These are phyloP conservation scores for Populus tremula DNA, from an alignment of 345 rosid genomes.

Conservation along the genomic window DNA sequence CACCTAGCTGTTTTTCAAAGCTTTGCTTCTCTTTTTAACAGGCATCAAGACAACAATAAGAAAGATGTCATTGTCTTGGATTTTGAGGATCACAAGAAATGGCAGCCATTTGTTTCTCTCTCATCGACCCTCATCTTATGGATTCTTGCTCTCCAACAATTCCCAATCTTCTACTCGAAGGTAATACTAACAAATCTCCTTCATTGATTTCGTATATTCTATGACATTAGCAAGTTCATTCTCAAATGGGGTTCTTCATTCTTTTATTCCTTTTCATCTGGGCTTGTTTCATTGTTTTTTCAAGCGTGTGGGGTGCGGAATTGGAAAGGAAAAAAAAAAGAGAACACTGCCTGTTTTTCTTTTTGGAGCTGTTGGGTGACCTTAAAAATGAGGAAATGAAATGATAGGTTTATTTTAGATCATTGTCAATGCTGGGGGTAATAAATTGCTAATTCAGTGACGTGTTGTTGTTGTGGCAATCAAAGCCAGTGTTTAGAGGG, in stretches of 20 bases:
- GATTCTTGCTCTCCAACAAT: neutral
- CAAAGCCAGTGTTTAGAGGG: too few species aligned
- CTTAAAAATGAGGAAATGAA: neutral
- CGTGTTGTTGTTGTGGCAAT: neutral
- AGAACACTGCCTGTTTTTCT: neutral
- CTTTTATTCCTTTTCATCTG: neutral
- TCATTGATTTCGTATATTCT: neutral
- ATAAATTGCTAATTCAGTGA: neutral
- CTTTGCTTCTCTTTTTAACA: neutral
- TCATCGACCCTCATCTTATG: neutral
- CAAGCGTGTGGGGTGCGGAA: neutral
- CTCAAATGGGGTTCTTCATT: neutral
- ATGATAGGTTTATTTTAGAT: neutral
- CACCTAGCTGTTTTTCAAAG: neutral
- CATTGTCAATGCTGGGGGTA: neutral
- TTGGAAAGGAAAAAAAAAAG: neutral
- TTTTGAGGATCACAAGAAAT: neutral
- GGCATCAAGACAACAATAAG: neutral
- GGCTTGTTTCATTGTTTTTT: neutral
- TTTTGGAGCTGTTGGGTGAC: neutral
- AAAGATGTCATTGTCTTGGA: conserved; percentile 1
- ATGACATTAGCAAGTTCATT: neutral
- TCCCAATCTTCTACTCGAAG: conserved; percentile 4
- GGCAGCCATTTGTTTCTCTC: neutral
- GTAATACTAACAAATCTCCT: neutral